Base-by-base conservation (phyloP, 371 early-diverging fungal genomes). In the Mortierella sp. region DNA sequence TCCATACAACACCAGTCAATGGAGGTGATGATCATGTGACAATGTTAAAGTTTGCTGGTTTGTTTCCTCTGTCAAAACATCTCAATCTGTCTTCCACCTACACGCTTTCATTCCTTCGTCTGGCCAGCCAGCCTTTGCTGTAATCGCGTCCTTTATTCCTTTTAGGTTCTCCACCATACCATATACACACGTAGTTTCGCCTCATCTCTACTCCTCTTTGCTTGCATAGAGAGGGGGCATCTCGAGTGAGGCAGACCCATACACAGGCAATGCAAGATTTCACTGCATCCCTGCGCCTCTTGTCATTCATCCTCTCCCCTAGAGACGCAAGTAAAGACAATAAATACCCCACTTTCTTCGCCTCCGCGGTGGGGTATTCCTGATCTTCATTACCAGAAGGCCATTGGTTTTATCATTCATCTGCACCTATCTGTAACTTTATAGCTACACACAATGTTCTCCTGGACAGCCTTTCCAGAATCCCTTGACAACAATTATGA, bases 401-500 rank as follows among this genome's bases (percentile, higher is more conserved):
- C 43, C 43, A 41, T 53, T 53, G 53, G 24, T 33, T 32, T 36
- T 9, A 24, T 36, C 36, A 28, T 36, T 36, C 19, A 9, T 36
- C 32, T 28, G 58, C 58, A 58, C 58, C 28, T 59, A 40, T n/a
- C 9, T 59, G 19, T 9, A 40, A 19, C 5, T 15, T 59, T 38
- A 19, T 59, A 59, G 13, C 48, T 16, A 48, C 58, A 52, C 59
- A 28, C 55, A 61, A 80, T 80, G 80, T 74, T 80, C 53, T 67
- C 36, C 63, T 80, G 80, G 80, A 63, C 74, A 22, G 63, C 65
- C 52, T 67, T 71, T 41, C 71, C 80, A n/a, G 80, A 80, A 55
- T 65, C 72, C 32, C 74, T 80, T 58, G 80, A 80, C 69, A 74
- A 70, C 47, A 71, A 67, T 70, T 79, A 70, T 65, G 80, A 80